Evolutionary conservation across 2,329 filamentous ascomycete genomes (phyloP).

Genomic region (Teratosphaeriaceae sp.): DNA sequence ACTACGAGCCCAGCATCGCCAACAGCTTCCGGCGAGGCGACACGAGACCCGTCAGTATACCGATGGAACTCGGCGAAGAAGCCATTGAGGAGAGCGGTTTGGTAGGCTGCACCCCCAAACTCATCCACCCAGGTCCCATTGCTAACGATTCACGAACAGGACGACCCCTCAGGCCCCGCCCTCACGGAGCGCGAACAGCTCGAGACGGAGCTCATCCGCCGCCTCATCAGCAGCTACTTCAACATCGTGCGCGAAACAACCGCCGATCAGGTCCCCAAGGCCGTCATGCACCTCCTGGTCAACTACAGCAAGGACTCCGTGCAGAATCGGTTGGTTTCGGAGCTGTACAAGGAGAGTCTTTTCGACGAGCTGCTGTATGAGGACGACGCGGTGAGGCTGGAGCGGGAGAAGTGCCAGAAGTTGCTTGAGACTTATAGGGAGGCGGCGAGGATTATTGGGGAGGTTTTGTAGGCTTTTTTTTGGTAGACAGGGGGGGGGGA

Average conservation of each 20-base stretch:
- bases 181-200: conserved; percentile 93
- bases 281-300: conserved; percentile 96
- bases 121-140: not conserved
- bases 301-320: conserved; percentile 98
- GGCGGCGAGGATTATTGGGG: conserved; percentile 95
- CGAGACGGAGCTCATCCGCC: conserved; percentile 94
- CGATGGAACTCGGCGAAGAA: conserved; percentile 22
- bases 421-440: conserved; percentile 93
- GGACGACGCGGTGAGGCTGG: conserved; percentile 94
- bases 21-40: conserved; percentile 72
- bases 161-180: conserved; percentile 49
- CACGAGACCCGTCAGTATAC: conserved; percentile 28
- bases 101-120: conserved; percentile 14
- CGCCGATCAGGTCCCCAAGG: conserved; percentile 96
- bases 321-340: conserved; percentile 91
- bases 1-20: conserved; percentile 71
- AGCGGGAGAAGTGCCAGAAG: conserved; percentile 97
- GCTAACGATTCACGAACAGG: conserved; percentile 10
- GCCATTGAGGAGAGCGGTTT: conserved; percentile 49
- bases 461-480: conserved; percentile 61
- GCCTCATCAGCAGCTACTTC: conserved; percentile 96
- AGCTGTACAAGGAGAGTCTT: conserved; percentile 85
- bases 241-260: conserved; percentile 99
- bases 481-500: not conserved
- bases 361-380: conserved; percentile 95